Percentiles rank a stretch among this genome's conserved stretches.
These are phyloP conservation scores for Irpex sp. DNA, from an alignment of 1,284 basidiomycete genomes.

Conservation along the genomic window DNA sequence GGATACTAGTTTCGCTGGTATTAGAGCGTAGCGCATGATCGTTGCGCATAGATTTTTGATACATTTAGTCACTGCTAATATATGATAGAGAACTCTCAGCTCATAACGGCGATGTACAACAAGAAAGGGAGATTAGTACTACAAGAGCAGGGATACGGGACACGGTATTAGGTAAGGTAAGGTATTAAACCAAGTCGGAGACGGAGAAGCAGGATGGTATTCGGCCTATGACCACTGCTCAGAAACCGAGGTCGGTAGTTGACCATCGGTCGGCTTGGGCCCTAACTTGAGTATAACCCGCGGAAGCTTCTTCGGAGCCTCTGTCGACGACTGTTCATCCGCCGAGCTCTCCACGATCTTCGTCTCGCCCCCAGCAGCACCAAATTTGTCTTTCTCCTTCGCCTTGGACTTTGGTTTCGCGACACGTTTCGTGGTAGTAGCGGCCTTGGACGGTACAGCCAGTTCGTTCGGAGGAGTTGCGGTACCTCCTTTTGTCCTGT, in stretches of 20 bases:
- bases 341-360: background rate
- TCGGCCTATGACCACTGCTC: background rate
- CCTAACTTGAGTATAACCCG: constrained; percentile 14
- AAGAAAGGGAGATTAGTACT: background rate
- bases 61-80: background rate
- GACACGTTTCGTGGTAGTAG: background rate
- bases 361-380: background rate
- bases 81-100: background rate
- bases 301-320: constrained; percentile 10
- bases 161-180: background rate
- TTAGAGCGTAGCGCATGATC: background rate
- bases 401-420: background rate
- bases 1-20: background rate
- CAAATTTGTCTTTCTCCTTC: background rate
- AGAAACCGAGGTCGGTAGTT: background rate
- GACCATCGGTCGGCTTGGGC: background rate
- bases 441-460: background rate
- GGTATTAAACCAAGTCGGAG: too few species aligned
- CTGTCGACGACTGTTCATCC: background rate
- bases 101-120: background rate
- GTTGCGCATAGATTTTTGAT: background rate
- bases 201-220: too few species aligned
- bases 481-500: constrained; percentile 5
- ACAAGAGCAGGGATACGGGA: background rate
- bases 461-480: background rate